phyloP scores from a whole-genome alignment of 371 early-diverging fungal genomes.

The Vairimorpha ceranae region DNA sequence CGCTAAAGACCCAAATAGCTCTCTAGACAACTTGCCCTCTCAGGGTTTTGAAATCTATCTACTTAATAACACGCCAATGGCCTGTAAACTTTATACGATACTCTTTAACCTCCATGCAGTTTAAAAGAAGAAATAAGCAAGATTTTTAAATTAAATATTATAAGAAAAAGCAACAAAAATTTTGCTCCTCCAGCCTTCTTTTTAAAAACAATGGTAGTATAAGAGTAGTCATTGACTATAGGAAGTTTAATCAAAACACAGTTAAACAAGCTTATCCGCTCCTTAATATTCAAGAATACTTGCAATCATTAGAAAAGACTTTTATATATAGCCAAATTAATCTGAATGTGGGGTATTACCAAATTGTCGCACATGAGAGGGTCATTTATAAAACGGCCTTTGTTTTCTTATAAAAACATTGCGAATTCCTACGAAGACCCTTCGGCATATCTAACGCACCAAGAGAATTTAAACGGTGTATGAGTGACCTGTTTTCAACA shows the following conservation, averaged over 20 bases:
- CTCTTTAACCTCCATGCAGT: background rate
- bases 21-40: too few relatives aligned
- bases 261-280: conserved; percentile 17
- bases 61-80: too few relatives aligned
- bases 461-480: background rate
- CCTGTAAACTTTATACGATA: background rate
- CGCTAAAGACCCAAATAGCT: too few relatives aligned
- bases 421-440: background rate
- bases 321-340: background rate
- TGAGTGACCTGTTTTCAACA: background rate
- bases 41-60: too few relatives aligned
- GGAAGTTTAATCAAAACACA: conserved; percentile 57
- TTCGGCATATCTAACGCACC: background rate
- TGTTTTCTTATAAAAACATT: background rate
- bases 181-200: conserved; percentile 7
- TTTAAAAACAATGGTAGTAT: conserved; percentile 57
- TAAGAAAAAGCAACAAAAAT: background rate
- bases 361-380: background rate
- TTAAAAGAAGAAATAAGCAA: background rate
- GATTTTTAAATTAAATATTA: background rate
- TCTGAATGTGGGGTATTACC: background rate
- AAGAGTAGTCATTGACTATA: conserved; percentile 62
- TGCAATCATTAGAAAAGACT: background rate
- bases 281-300: background rate
- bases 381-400: background rate